These are phyloP conservation scores for Haplosporangium sp. DNA, from an alignment of 371 early-diverging fungal genomes.

Conservation along the genomic window DNA sequence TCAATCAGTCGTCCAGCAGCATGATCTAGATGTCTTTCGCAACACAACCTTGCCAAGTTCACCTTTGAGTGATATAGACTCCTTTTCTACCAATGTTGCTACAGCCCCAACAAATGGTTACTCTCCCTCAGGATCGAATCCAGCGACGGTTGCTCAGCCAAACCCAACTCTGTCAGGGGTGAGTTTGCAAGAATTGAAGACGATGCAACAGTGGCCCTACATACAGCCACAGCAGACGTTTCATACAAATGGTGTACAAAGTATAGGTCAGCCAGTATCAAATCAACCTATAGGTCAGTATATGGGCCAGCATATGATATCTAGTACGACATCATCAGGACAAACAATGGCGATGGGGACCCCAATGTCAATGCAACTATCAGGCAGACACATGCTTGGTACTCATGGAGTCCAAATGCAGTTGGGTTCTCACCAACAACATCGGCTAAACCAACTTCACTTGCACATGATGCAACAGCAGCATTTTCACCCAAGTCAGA, in stretches of 20 bases:
- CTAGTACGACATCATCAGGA: constrained; percentile 17
- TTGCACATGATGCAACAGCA: constrained; percentile 34
- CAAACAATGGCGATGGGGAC: constrained; percentile 24
- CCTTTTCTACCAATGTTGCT: not conserved
- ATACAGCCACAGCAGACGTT: constrained; percentile 7
- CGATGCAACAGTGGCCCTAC: not conserved
- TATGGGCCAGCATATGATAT: constrained; percentile 30
- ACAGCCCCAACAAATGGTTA: not conserved
- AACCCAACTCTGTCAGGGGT: not conserved
- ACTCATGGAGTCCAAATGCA: constrained; percentile 50
- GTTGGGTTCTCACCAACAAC: constrained; percentile 33
- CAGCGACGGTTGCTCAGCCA: constrained; percentile 1
- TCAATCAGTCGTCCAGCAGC: constrained; percentile 1
- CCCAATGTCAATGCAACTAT: constrained; percentile 22
- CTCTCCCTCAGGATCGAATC: not conserved
- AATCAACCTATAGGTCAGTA: not conserved
- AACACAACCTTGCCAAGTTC: constrained; percentile 4
- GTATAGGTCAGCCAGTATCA: constrained; percentile 21
- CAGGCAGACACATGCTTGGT: constrained; percentile 38
- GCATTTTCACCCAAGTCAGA: constrained; percentile 13
- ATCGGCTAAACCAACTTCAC: constrained; percentile 30
- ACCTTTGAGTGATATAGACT: not conserved
- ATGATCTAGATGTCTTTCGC: not conserved
- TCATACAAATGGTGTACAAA: constrained; percentile 3
- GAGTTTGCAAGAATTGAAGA: constrained; percentile 7